These are phyloP conservation scores for Punica granatum DNA, from an alignment of 345 rosid genomes.

Conservation along the genomic window DNA sequence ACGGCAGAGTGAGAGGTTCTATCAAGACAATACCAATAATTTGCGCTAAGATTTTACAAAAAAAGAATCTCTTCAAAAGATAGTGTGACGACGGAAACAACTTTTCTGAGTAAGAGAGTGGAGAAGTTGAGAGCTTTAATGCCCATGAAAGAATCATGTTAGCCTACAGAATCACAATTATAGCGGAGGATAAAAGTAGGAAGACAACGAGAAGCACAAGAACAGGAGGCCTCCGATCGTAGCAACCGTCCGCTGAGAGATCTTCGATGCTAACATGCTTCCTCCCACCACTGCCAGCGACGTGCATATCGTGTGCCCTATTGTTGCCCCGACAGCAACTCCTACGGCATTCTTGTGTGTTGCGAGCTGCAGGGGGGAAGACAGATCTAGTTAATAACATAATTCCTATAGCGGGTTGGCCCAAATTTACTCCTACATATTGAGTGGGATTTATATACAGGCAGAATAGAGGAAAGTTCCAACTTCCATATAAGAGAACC, in stretches of 20 bases:
- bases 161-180: constrained; percentile 23
- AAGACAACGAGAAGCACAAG: constrained; percentile 83
- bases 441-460: no score
- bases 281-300: constrained; percentile 97
- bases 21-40: neutral
- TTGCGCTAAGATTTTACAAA: neutral
- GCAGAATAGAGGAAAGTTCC: no score
- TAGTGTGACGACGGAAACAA: neutral
- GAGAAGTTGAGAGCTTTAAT: neutral
- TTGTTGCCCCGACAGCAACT: constrained; percentile 79
- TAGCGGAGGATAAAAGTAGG: constrained; percentile 94
- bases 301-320: constrained; percentile 88
- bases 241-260: constrained; percentile 92
- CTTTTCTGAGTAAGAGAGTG: neutral
- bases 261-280: constrained; percentile 94
- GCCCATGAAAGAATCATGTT: constrained; percentile 16
- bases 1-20: neutral
- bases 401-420: no score
- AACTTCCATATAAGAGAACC: neutral
- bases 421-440: no score
- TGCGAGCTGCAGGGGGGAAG: constrained; percentile 58
- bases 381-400: neutral
- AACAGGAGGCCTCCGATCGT: constrained; percentile 88
- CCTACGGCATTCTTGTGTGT: constrained; percentile 93
- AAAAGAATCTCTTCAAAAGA: neutral